Evolutionary conservation across 2,329 filamentous ascomycete species (phyloP), one percentile per base, ranked within the genome.

Genomic region (Periconia digitata): DNA sequence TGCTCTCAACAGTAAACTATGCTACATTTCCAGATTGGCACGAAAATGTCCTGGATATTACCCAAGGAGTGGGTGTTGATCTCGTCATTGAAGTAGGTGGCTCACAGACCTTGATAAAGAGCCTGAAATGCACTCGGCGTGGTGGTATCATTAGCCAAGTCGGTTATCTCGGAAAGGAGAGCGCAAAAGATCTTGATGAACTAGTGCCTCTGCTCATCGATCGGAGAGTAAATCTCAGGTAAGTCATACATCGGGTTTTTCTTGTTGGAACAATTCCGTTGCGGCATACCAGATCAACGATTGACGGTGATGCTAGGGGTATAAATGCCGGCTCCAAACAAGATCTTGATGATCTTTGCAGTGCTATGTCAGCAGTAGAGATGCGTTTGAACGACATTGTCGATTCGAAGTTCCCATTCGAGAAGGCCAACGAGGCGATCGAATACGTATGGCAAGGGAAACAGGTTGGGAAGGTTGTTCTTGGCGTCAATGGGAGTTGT

Each of bases 281-380:
- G n/a, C n/a, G n/a, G n/a, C n/a, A n/a, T 15, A 39, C 18, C 12
- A 12, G 16, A 15, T 21, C 17, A 18, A 16, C 18, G 18, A 23
- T 7, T 23, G 38, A 40, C 17, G 3, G 6, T 4, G 38, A 13
- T 40, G 1, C 79, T 12, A 78, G 76, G 59, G 76, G 84, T 0
- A 76, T 85, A 7, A 60, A 84, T 24, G 84, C 83, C 60, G 84
- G 84, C 0, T 81, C 83, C 0, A 76, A 72, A 54, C 76, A 79
- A 44, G 69, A 78, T 23, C 79, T 70, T 23, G 69, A 70, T 45
- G 66, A 67, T 40, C 60, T 72, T 51, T 53, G 53, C 36, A 41
- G 49, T 10, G 66, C 70, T 47, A 63, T 71, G 43, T 62, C 59
- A 17, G 61, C 60, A n/a, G 51, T 66, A 46, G 43, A 64, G 29